phyloP scores from a whole-genome alignment of 306 rosid species.

The Abrus precatorius region DNA sequence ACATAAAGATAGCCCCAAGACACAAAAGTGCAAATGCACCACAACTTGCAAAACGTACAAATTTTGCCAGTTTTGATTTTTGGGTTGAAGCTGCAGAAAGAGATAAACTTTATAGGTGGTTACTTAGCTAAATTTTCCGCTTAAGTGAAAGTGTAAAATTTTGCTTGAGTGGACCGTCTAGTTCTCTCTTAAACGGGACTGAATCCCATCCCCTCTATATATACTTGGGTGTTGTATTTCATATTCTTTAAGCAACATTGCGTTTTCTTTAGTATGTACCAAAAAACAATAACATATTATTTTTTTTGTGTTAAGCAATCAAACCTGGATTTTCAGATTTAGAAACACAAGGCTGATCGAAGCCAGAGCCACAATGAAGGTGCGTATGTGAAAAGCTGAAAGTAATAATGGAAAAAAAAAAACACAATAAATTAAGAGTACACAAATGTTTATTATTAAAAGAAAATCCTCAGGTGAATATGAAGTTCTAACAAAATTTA shows the following conservation, averaged over 20 bases:
- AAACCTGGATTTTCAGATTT: conserved; percentile 72
- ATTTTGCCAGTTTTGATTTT: conserved; percentile 60
- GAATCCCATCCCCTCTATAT: too few relatives aligned
- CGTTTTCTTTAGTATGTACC: not conserved
- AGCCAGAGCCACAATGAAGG: conserved; percentile 75
- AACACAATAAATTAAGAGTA: conserved; percentile 8
- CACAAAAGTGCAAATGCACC: conserved; percentile 70
- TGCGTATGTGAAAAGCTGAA: conserved; percentile 80
- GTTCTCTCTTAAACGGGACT: too few relatives aligned
- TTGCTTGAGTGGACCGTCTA: too few relatives aligned
- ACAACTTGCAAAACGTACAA: conserved; percentile 68
- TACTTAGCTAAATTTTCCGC: not conserved
- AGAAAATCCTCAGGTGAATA: conserved; percentile 35
- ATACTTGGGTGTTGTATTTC: not conserved
- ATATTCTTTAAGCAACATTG: conserved; percentile 33
- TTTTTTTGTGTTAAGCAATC: conserved; percentile 16
- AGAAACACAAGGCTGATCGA: conserved; percentile 79
- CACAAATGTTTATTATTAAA: conserved; percentile 9
- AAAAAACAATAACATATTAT: not conserved
- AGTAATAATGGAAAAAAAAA: conserved; percentile 38
- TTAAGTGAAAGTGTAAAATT: too few relatives aligned
- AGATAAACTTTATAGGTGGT: conserved; percentile 21
- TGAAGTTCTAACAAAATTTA: conserved; percentile 49
- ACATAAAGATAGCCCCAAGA: conserved; percentile 68
- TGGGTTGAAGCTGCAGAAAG: conserved; percentile 66